Conservation (phyloP, 2,329 filamentous ascomycete genomes). For the Aspergillus fructus region DNA sequence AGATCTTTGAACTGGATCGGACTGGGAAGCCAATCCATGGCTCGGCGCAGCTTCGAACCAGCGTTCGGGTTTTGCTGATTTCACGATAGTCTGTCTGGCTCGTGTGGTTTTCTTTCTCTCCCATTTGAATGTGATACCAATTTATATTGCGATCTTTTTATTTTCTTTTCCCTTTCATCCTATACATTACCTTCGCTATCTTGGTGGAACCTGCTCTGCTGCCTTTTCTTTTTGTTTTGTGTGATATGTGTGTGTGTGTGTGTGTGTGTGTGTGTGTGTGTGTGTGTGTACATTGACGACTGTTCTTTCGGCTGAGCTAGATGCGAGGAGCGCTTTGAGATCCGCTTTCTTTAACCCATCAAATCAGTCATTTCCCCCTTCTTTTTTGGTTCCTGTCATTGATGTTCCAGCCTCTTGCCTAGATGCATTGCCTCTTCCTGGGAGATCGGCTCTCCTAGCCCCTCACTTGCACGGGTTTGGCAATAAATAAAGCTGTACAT, state of each 20-base stretch:
- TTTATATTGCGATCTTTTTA: background rate
- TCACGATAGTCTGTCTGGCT: background rate
- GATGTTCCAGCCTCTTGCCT: background rate
- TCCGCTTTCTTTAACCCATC: background rate
- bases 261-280: no score
- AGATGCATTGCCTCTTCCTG: conserved; percentile 7
- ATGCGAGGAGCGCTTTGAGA: conserved; percentile 1
- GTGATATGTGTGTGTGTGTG: no score
- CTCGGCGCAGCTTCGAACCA: background rate
- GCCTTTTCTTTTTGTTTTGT: no score
- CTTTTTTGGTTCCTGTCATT: conserved; percentile 1
- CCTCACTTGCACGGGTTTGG: conserved; percentile 6
- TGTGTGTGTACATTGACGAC: conserved; percentile 13
- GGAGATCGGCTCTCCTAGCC: conserved; percentile 7
- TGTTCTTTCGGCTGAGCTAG: background rate
- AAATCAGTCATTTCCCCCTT: background rate
- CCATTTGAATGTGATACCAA: conserved; percentile 9
- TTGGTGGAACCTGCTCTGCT: background rate
- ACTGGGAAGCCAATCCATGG: background rate
- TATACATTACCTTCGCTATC: background rate
- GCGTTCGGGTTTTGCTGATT: background rate
- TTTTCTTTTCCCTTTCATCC: background rate
- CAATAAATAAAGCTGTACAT: background rate
- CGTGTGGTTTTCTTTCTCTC: background rate
- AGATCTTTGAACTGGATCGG: background rate